A percentile compares a stretch with the other conserved stretches of the same genome.
Evolutionary conservation across 768 basidiomycete species (phyloP).

Genomic region (Porpolomopsis calyptriformis): DNA sequence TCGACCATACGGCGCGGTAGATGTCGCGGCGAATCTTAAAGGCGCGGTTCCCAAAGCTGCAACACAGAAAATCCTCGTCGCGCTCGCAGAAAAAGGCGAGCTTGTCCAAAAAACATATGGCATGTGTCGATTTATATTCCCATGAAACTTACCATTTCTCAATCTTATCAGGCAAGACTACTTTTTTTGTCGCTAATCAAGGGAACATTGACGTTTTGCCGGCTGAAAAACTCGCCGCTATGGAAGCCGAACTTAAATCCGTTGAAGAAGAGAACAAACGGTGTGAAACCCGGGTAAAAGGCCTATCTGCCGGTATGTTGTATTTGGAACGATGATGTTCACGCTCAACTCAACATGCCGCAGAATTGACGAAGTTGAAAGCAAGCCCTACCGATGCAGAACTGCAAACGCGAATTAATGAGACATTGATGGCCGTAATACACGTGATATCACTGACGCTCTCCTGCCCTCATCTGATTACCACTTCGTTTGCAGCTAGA

Average conservation of each 20-base stretch:
- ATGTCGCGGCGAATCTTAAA: constrained; percentile 85
- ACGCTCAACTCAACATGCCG: not conserved
- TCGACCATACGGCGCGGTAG: constrained; percentile 87
- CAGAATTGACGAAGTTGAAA: constrained; percentile 59
- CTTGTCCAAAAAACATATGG: constrained; percentile 80
- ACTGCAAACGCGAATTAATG: constrained; percentile 44
- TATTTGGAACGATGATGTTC: not conserved
- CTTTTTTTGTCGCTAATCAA: constrained; percentile 83
- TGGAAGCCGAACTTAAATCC: constrained; percentile 49
- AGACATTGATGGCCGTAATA: constrained; percentile 41
- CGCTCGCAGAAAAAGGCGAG: constrained; percentile 77
- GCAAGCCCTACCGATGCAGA: constrained; percentile 60
- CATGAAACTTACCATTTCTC: not conserved
- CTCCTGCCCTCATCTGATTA: constrained; percentile 7
- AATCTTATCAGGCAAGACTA: constrained; percentile 55
- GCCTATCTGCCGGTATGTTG: constrained; percentile 34
- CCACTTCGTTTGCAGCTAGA: constrained; percentile 31
- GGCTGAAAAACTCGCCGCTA: constrained; percentile 43
- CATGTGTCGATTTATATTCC: constrained; percentile 17
- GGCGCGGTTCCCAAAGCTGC: constrained; percentile 77
- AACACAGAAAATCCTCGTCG: constrained; percentile 72
- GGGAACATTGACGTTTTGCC: constrained; percentile 56
- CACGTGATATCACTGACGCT: constrained; percentile 3
- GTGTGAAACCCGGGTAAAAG: constrained; percentile 41
- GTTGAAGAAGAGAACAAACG: constrained; percentile 52